Base-by-base conservation (phyloP, 495 filamentous ascomycete genomes). In the Neurospora sp. region DNA sequence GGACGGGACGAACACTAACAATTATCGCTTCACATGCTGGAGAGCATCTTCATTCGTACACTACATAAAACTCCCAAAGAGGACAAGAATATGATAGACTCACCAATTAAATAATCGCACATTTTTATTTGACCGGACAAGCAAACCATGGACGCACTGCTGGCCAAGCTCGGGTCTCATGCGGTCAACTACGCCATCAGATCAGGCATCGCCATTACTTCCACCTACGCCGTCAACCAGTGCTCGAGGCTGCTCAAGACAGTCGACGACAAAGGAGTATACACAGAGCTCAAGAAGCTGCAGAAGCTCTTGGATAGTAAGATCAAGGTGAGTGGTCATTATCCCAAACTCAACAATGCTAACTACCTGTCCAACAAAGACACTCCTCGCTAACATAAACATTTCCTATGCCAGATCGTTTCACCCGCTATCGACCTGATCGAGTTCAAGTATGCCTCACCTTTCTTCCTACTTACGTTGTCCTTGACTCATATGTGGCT, bases 381-480 rank as follows among this genome's bases (percentile, higher is more conserved):
- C 16, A 39, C 42, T 42, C 6, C 44, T 72, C 2, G 41, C 46
- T 66, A n/a, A 9, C 4, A 23, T 35, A 5, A 12, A 20, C 69
- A 23, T 73, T 20, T 40, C 37, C 39, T 11, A 70, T 35, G 16
- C 4, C 73, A 94, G 91, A 95, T 98, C 72, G 91, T 98, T 49
- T 93, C 93, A 31, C 95, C 95, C 5, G 92, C 94, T 2, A 96
- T 98, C 78, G 93, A 98, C 78, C 89, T 97, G 86, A 96, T 98
- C 72, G 94, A 97, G 80, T 85, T 98, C 75, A 96, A 96, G 91
- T 94, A 82, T 40, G 70, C 60, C 4, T 20, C 44, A 14, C 37
- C 27, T 72, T 39, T 74, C 20, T 27, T 12, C n/a, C 9, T 20
- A 2, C 44, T 20, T 49, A 5, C 7, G 9, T 6, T 42, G 23